Evolutionary conservation across 371 early-diverging fungal species (phyloP).

Genomic region (Syncephalastrum contaminatum): DNA sequence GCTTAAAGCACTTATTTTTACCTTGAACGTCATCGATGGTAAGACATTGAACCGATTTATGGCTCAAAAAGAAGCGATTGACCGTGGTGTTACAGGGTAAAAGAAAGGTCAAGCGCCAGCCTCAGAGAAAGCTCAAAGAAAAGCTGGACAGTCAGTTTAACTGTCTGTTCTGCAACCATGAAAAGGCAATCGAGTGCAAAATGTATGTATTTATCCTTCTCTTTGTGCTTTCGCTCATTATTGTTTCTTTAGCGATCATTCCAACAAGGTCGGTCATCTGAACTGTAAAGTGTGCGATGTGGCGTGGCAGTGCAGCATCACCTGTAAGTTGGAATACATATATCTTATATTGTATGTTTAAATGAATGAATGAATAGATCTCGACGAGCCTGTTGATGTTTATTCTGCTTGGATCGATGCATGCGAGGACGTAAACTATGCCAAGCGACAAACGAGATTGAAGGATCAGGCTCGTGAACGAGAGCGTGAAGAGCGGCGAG

Average conservation of each 20-base stretch:
- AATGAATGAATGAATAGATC: constrained; percentile 35
- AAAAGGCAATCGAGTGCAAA: constrained; percentile 75
- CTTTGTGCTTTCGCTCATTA: background rate
- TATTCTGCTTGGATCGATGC: constrained; percentile 88
- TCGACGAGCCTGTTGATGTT: constrained; percentile 82
- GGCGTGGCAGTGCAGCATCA: constrained; percentile 64
- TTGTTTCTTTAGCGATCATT: constrained; percentile 33
- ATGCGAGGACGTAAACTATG: constrained; percentile 66
- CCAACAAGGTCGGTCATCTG: constrained; percentile 63
- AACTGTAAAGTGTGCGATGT: constrained; percentile 78
- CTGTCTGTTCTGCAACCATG: constrained; percentile 93
- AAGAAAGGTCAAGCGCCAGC: constrained; percentile 81
- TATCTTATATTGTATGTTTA: background rate
- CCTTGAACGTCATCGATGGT: too few relatives aligned
- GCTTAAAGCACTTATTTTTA: too few relatives aligned
- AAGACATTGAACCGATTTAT: too few relatives aligned
- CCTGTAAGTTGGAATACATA: too few relatives aligned
- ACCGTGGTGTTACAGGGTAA: constrained; percentile 65
- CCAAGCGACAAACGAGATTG: constrained; percentile 16
- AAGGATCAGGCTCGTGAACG: constrained; percentile 18
- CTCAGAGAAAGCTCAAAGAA: constrained; percentile 65
- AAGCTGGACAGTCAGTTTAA: constrained; percentile 80
- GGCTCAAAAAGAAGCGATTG: too few relatives aligned
- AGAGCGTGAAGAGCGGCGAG: constrained; percentile 13
- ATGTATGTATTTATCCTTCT: constrained; percentile 48